These are phyloP conservation scores for Neurospora africana DNA, from an alignment of 495 filamentous ascomycete genomes.

Conservation along the genomic window DNA sequence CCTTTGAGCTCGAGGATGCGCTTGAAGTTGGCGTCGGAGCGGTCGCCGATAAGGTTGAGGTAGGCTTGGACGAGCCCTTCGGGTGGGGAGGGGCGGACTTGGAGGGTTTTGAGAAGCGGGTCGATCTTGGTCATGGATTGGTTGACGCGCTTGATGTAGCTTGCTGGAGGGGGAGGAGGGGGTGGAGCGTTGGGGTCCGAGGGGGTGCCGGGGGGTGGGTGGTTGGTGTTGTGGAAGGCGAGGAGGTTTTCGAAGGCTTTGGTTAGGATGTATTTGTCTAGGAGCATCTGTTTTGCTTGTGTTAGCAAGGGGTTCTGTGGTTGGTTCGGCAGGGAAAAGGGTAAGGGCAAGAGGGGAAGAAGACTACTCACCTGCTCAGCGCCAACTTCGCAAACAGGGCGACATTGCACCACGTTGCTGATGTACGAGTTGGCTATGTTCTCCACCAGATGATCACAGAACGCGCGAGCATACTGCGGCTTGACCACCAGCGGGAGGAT, in stretches of 20 bases:
- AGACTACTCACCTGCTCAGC: conserved; percentile 66
- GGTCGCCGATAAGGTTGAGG: conserved; percentile 85
- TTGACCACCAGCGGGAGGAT: conserved; percentile 74
- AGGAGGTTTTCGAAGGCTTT: conserved; percentile 64
- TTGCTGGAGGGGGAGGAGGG: conserved; percentile 39
- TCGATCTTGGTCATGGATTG: conserved; percentile 78
- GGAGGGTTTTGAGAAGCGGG: conserved; percentile 87
- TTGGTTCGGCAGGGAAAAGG: background rate
- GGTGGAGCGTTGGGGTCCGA: conserved; percentile 21
- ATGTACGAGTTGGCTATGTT: conserved; percentile 69
- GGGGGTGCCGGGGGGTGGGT: conserved; percentile 15
- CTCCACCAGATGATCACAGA: conserved; percentile 90
- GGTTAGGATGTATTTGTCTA: conserved; percentile 87
- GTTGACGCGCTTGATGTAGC: conserved; percentile 82
- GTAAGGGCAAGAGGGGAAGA: background rate
- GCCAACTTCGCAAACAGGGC: conserved; percentile 81
- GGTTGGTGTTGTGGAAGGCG: conserved; percentile 37
- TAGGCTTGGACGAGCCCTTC: conserved; percentile 96
- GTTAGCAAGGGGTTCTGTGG: background rate
- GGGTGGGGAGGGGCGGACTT: conserved; percentile 81
- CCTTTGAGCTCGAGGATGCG: conserved; percentile 93
- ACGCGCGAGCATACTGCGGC: conserved; percentile 86
- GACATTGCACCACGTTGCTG: conserved; percentile 74
- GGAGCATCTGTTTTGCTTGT: conserved; percentile 52
- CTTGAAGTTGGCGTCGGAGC: conserved; percentile 86